These are phyloP conservation scores for Deuterostichococcus epilithicus DNA, from an alignment of 139 green algal genomes.

Conservation along the genomic window DNA sequence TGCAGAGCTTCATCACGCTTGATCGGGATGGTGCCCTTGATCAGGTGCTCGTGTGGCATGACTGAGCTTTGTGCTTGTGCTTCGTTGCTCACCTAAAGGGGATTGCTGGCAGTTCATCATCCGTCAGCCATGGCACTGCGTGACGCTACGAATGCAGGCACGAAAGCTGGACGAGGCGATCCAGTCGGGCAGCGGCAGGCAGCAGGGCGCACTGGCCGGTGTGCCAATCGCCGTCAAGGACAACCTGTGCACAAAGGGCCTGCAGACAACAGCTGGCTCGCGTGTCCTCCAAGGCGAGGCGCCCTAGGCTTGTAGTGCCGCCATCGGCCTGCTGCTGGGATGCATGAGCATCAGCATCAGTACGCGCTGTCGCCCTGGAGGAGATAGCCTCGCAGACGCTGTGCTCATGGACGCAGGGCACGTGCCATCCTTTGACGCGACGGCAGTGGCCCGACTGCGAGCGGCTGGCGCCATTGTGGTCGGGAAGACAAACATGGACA, in stretches of 20 bases:
- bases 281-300: slow-evolving; percentile 51
- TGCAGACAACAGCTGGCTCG: slow-evolving; percentile 84
- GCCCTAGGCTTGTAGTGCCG: not conserved
- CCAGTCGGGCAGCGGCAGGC: slow-evolving; percentile 3
- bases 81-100: not conserved
- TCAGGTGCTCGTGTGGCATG: slow-evolving; percentile 9
- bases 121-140: not conserved
- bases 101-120: not conserved
- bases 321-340: not conserved
- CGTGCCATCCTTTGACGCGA: slow-evolving; percentile 71
- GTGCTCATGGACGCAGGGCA: slow-evolving; percentile 36
- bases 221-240: slow-evolving; percentile 92
- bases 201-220: slow-evolving; percentile 62
- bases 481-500: slow-evolving; percentile 97
- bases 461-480: slow-evolving; percentile 81
- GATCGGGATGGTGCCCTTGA: slow-evolving; percentile 23
- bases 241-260: slow-evolving; percentile 85
- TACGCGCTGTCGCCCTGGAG: not conserved
- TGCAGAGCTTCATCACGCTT: slow-evolving; percentile 47
- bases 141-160: slow-evolving; percentile 18
- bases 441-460: slow-evolving; percentile 59
- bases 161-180: slow-evolving; percentile 29
- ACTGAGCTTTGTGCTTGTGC: not conserved
- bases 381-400: not conserved
- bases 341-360: not conserved